These are phyloP conservation scores for Lathyrus aphaca DNA, from an alignment of 306 rosid genomes.

Conservation along the genomic window DNA sequence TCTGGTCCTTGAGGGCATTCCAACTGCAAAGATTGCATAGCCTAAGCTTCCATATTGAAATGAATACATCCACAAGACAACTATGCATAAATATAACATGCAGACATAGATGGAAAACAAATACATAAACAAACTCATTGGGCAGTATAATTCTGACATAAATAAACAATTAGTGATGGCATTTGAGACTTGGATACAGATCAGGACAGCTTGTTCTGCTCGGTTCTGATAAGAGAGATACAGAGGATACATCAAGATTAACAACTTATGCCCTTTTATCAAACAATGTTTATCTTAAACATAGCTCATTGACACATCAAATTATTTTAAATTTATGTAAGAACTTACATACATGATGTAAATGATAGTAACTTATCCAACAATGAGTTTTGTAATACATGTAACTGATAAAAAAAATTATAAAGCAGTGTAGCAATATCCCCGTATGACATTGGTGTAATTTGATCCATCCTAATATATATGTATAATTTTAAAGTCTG, in stretches of 20 bases:
- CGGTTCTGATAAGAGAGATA: neutral
- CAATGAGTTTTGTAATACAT: neutral
- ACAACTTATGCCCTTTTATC: neutral
- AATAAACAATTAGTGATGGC: slow-evolving; percentile 6
- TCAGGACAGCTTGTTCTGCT: neutral
- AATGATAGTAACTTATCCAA: neutral
- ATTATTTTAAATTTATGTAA: neutral
- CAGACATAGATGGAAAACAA: slow-evolving; percentile 11
- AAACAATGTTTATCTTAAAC: neutral
- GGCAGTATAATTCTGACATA: slow-evolving; percentile 26
- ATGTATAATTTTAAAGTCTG: too few species aligned
- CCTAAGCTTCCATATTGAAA: slow-evolving; percentile 22
- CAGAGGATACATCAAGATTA: neutral
- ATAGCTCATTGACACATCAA: neutral
- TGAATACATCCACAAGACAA: slow-evolving; percentile 4
- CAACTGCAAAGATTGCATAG: slow-evolving; percentile 62
- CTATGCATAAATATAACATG: slow-evolving; percentile 20
- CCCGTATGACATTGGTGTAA: neutral
- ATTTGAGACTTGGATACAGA: neutral
- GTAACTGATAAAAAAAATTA: neutral
- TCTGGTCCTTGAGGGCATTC: slow-evolving; percentile 75
- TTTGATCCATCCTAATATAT: neutral
- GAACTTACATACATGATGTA: neutral
- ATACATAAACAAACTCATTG: slow-evolving; percentile 3
- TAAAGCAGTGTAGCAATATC: neutral